Base-by-base conservation (phyloP, 306 rosid genomes). In the Acacia acuminata region DNA sequence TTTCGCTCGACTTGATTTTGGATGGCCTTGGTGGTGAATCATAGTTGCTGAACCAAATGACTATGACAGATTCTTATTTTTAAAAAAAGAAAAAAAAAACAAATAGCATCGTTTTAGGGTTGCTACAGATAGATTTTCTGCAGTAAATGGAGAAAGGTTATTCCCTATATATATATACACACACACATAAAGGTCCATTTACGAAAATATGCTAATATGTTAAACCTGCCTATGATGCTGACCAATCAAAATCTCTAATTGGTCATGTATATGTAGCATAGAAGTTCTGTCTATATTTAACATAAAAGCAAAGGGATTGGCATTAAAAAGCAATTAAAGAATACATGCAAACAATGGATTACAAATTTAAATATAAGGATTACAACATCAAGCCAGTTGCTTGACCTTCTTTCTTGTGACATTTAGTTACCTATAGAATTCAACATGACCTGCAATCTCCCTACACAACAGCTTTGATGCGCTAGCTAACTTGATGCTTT, bases 381-480 rank as follows among this genome's bases (percentile, higher is more conserved):
- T 36, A 81, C 69, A 82, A 3, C 15, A 32, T n/a, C 71, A 84
- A 85, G 63, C 42, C 64, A 88, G 43, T 71, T 77, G 75, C 83
- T 79, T 34, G 44, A n/a, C 61, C 58, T 53, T 76, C 27, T n/a
- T 22, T 67, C 79, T 22, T 30, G 69, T 45, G 81, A 80, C 73
- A 73, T 53, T 66, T 19, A 48, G 75, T 90, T 79, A 85, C 76
- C 82, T 73, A 81, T 67, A 91, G 80, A 91, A 92, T 73, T 94
- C 99, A 42, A 91, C 78, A 81, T 94, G 94, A 13, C 98, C 97
- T 3, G 94, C 94, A 79, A 90, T 85, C 69, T 96, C 98, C 81
- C 92, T 86, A 60, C 98, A 96, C 55, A 94, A 69, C 44, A 96
- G 82, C 89, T 90, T 96, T 19, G 98, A 80, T 43, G 90, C 87